phyloP scores from a whole-genome alignment of 2,329 filamentous ascomycete genomes.

The Trichoderma guizhouense region DNA sequence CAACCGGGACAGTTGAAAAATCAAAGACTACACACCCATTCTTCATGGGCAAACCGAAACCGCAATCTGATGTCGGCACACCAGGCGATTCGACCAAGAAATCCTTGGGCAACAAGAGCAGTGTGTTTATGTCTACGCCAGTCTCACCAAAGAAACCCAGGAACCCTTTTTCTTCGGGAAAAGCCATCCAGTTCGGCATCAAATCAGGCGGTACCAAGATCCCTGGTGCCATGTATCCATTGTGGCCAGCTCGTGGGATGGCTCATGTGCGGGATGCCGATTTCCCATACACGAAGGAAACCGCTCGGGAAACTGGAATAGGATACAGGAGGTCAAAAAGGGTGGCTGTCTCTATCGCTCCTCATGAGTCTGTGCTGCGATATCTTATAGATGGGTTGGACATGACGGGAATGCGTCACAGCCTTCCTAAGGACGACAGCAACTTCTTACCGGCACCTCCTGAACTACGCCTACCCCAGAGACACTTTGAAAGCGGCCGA shows the following conservation, averaged over 20 bases:
- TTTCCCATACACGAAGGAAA: not conserved
- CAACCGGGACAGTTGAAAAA: constrained; percentile 22
- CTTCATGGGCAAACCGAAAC: constrained; percentile 38
- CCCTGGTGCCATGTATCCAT: constrained; percentile 62
- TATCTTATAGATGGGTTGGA: constrained; percentile 28
- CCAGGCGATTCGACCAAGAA: constrained; percentile 25
- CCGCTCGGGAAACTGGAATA: not conserved
- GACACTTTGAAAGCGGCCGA: constrained; percentile 56
- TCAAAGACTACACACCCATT: constrained; percentile 42
- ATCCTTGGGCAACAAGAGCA: constrained; percentile 33
- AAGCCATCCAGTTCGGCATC: constrained; percentile 39
- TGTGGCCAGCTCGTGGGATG: constrained; percentile 68
- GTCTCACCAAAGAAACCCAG: constrained; percentile 47
- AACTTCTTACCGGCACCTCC: constrained; percentile 44
- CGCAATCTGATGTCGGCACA: constrained; percentile 22
- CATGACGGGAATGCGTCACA: constrained; percentile 27
- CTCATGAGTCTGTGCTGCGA: constrained; percentile 43
- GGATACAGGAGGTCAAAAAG: constrained; percentile 49
- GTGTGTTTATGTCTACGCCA: constrained; percentile 52
- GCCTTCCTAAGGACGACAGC: constrained; percentile 33
- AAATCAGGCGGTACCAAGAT: constrained; percentile 52
- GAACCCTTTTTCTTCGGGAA: constrained; percentile 29
- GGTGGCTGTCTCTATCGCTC: constrained; percentile 38
- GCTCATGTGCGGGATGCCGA: constrained; percentile 57
- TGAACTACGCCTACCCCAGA: constrained; percentile 52